Conservation (phyloP, 495 filamentous ascomycete species). For the Echria macrotheca region DNA sequence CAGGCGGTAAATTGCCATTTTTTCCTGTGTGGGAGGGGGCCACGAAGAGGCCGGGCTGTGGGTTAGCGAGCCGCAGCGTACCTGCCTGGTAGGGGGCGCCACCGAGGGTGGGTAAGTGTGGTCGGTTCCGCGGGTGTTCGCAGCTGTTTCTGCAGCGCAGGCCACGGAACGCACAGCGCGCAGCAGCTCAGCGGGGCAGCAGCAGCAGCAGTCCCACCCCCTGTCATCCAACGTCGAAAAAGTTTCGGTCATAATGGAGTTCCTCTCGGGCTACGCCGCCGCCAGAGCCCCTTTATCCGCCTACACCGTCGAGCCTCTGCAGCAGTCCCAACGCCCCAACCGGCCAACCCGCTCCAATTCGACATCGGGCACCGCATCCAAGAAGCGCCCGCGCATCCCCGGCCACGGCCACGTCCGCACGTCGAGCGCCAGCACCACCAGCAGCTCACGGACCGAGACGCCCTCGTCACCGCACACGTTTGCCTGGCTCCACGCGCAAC, state of each 20-base stretch:
- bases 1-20: constrained; percentile 7
- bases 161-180: constrained; percentile 7
- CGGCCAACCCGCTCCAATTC: constrained; percentile 32
- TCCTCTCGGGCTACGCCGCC: constrained; percentile 29
- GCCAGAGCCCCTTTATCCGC: constrained; percentile 31
- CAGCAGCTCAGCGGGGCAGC: constrained; percentile 11
- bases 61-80: not conserved
- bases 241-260: constrained; percentile 29
- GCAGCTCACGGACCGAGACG: constrained; percentile 24
- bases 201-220: not conserved
- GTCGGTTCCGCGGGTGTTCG: not conserved
- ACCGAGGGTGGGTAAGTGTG: not conserved
- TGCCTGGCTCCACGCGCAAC: constrained; percentile 17
- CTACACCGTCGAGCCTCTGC: constrained; percentile 30
- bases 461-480: constrained; percentile 13
- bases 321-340: constrained; percentile 13
- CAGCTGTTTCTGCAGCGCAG: not conserved
- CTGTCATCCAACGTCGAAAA: constrained; percentile 9
- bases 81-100: not conserved
- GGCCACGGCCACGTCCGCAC: constrained; percentile 24
- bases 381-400: constrained; percentile 26
- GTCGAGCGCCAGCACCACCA: constrained; percentile 30
- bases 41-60: not conserved
- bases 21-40: not conserved
- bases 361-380: constrained; percentile 21